Conservation (phyloP, 805 yeast genomes). For the Schwanniomyces pseudopolymorphus region DNA sequence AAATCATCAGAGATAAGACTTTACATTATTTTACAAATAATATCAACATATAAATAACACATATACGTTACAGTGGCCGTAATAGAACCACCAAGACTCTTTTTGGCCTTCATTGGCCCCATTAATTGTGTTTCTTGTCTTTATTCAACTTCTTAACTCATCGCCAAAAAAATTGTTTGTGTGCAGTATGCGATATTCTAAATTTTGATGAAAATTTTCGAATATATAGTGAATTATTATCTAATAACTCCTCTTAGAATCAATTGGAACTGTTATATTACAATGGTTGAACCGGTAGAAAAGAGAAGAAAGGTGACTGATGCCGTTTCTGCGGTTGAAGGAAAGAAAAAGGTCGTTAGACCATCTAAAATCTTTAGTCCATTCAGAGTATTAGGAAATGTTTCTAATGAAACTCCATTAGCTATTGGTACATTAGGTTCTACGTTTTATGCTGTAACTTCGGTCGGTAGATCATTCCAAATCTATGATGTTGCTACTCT, state of each 20-base stretch:
- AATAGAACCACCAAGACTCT: too few species aligned
- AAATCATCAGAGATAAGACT: background rate
- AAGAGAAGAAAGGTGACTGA: constrained; percentile 32
- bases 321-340: background rate
- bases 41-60: background rate
- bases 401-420: constrained; percentile 83
- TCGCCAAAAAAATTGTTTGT: background rate
- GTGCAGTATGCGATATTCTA: background rate
- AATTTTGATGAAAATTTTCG: background rate
- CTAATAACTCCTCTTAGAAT: background rate
- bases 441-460: constrained; percentile 82
- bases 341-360: constrained; percentile 3
- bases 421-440: constrained; percentile 87
- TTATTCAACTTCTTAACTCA: background rate
- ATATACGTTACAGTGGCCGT: background rate
- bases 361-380: constrained; percentile 68
- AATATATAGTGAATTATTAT: background rate
- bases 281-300: constrained; percentile 26
- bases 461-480: constrained; percentile 87
- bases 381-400: constrained; percentile 82
- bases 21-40: background rate
- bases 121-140: background rate
- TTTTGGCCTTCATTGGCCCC: background rate
- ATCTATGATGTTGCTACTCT: constrained; percentile 88
- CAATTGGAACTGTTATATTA: background rate